A percentile compares a stretch with the other conserved stretches of the same genome.
Conservation (phyloP, 2,329 filamentous ascomycete genomes). For the Madurella mycetomatis region DNA sequence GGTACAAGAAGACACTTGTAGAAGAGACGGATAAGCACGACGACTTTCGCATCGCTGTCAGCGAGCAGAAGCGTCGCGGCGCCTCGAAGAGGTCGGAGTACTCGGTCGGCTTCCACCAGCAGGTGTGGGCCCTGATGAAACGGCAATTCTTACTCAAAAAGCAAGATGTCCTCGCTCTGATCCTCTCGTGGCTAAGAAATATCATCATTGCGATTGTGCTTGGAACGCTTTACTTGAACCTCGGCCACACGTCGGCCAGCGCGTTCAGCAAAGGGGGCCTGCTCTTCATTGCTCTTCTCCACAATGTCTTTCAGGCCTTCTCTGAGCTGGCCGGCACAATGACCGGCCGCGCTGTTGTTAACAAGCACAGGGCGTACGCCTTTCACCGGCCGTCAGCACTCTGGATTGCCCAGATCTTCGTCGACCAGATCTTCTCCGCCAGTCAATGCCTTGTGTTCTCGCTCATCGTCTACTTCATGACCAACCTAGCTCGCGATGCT, state of each 20-base stretch:
- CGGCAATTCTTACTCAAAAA: slow-evolving; percentile 82
- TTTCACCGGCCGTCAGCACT: slow-evolving; percentile 79
- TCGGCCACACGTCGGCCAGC: slow-evolving; percentile 60
- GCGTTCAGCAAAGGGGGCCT: slow-evolving; percentile 80
- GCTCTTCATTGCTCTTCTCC: slow-evolving; percentile 73
- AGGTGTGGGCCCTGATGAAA: slow-evolving; percentile 78
- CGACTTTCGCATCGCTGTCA: slow-evolving; percentile 71
- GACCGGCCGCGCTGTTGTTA: slow-evolving; percentile 70
- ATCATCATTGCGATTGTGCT: slow-evolving; percentile 74
- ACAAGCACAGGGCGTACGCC: slow-evolving; percentile 79
- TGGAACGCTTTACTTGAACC: slow-evolving; percentile 72
- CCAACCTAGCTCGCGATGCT: slow-evolving; percentile 60
- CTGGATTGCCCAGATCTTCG: slow-evolving; percentile 78
- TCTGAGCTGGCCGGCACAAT: slow-evolving; percentile 71
- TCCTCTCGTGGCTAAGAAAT: slow-evolving; percentile 63
- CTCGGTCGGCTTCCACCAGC: slow-evolving; percentile 74
- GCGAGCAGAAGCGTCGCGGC: slow-evolving; percentile 71
- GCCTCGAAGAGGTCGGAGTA: slow-evolving; percentile 76
- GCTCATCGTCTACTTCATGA: slow-evolving; percentile 78
- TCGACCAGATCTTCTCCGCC: slow-evolving; percentile 69
- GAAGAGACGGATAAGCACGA: slow-evolving; percentile 64
- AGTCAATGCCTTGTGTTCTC: slow-evolving; percentile 67
- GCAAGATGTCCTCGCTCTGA: slow-evolving; percentile 76
- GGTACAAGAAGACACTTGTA: slow-evolving; percentile 61
- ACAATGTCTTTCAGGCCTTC: slow-evolving; percentile 86